Base-by-base conservation (phyloP, 192 early-diverging fungal species). In the Jimgerdemannia lactiflua region DNA sequence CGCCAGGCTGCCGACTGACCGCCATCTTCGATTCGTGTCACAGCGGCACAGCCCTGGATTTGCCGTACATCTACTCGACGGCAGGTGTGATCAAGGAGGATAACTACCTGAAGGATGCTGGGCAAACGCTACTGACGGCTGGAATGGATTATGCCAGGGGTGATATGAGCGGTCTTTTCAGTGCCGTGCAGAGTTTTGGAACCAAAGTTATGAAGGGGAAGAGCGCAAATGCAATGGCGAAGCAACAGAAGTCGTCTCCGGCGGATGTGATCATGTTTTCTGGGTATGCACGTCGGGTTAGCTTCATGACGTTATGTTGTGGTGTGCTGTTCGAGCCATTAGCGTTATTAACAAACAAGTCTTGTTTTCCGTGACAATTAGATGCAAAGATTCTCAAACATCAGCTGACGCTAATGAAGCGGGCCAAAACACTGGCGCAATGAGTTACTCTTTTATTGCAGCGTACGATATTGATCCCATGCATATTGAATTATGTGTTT, bases 21-120 rank as follows among this genome's bases (percentile, higher is more conserved):
- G 93, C 89, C 1, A 89, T 95, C 54, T 94, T 94, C 80, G 94
- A 95, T 80, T 94, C 92, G 70, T 96, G 94, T 77, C 92, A 96
- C 75, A 93, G 92, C 44, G 94, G 93, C 19, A 91, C 94, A 2
- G 93, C 89, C 0, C 83, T 95, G 43, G 94, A 95, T 79, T 81
- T 95, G 65, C 93, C 94, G 3, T 95, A 89, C 77, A 85, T 89
- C 73, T 95, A 95, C 75, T 89, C 89, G 43, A 92, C 91, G 20
- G 63, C 84, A 65, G 93, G 94, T 54, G 75, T 76, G 11, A 19
- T 90, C n/a, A 90, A 90, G 41, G 83, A 86, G 14, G 65, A 75
- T 18, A 88, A 79, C 65, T 4, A 88, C 11, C 74, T 90, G 70
- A 71, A 79, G 6, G 84, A 78, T 65, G 84, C 86, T 17, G 84